Evolutionary conservation across 1,284 basidiomycete genomes (phyloP).

Genomic region (Wolfiporia cocos): DNA sequence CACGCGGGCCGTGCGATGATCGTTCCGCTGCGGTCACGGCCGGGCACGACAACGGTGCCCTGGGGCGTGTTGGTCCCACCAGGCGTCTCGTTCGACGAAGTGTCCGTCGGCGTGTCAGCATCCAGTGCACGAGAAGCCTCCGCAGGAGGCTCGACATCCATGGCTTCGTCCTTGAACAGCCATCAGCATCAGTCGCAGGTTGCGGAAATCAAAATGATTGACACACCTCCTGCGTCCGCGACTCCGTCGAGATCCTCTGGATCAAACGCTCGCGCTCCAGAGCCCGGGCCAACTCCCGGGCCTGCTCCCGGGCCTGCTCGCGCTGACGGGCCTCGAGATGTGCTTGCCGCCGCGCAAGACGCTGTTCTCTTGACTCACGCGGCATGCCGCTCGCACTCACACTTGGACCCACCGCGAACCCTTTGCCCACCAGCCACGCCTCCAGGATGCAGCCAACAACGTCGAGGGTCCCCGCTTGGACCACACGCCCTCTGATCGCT

Average conservation of each 20-base stretch:
- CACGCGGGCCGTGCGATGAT: conserved; percentile 61
- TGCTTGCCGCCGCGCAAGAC: conserved; percentile 51
- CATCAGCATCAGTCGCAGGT: conserved; percentile 2
- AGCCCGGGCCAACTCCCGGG: no score
- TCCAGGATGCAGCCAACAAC: conserved; percentile 94
- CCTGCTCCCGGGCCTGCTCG: conserved; percentile 53
- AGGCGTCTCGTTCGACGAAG: conserved; percentile 53
- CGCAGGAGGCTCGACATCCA: conserved; percentile 20
- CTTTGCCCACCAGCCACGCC: conserved; percentile 84
- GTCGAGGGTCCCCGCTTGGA: conserved; percentile 93
- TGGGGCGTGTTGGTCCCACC: conserved; percentile 54
- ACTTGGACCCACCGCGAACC: conserved; percentile 71
- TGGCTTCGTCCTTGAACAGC: conserved; percentile 19
- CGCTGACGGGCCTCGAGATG: conserved; percentile 47
- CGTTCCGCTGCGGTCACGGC: conserved; percentile 69
- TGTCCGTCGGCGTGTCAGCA: conserved; percentile 51
- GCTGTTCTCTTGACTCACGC: conserved; percentile 66
- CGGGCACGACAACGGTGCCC: conserved; percentile 43
- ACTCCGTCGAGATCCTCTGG: no score
- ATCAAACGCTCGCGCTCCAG: no score
- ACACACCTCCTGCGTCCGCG: no score
- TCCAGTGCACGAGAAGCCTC: conserved; percentile 35
- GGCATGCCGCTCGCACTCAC: conserved; percentile 56
- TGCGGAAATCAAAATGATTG: no score
- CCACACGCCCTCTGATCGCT: conserved; percentile 85